Base-by-base conservation (phyloP, 106 monocot genomes). In the Triglochin maritima region DNA sequence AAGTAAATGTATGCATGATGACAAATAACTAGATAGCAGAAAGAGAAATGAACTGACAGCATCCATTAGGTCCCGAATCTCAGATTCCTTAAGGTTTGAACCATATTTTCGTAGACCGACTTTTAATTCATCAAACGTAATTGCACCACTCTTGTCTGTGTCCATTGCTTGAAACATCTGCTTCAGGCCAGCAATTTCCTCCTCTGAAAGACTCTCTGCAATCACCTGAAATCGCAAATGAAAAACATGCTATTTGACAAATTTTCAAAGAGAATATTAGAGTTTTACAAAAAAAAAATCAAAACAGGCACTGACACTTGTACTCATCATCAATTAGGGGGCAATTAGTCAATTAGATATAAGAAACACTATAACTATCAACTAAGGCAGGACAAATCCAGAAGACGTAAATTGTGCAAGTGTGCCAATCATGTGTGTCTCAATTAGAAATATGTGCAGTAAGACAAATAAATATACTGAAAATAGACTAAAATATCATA, bases 131-230 rank as follows among this genome's bases (percentile, higher is more conserved):
- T 74, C 74, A 60, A 67, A 74, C 50, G 74, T 74, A 49, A 74
- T 74, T 29, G 74, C 74, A 44, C 74, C 74, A 50, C 74, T 74
- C 58, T 74, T 74, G 49, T 74, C 74, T 15, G 74, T 74, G 60
- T 74, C 74, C 74, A 74, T 74, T 66, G 74, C 49, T 59, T 51
- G 29, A 57, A 74, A 74, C 74, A 74, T 74, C 43, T 74, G 67
- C 60, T 42, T 74, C 46, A 74, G 45, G 16, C 74, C 74, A 50
- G 74, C 74, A 67, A 74, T 74, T 58, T 74, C 74, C 67, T 74
- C 74, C 74, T 74, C 74, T 60, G 74, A 74, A 49, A 74, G 74
- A 58, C 74, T 74, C 51, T 74, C 74, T n/a, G 74, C 74, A 41
- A 74, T 74, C 8, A 74, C 74, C 74, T 74, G 67, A 47, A 41